Evolutionary conservation across 2,329 filamentous ascomycete genomes (phyloP), one percentile per base, ranked within the genome.

Genomic region (Colletotrichum filicis): DNA sequence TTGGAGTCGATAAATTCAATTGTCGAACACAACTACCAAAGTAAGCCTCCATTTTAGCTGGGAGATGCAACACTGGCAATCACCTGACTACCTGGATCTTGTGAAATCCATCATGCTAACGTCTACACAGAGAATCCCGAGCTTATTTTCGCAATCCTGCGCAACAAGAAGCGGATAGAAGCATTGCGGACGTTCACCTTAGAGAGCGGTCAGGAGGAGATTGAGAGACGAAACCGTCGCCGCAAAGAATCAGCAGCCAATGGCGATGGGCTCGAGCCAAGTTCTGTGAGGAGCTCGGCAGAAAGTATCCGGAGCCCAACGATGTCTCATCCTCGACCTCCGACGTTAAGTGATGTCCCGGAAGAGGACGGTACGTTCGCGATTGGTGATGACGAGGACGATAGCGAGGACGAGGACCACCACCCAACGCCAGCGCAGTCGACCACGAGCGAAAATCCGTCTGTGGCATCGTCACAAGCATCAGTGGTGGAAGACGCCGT

Each of bases 1-100:
- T 87, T 99, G 11, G 95, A 98, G 79, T 95, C 95, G 0, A 92
- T 98, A 79, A 98, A 97, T 80, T 91, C 94, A 2, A 93, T 98
- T 56, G 86, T 98, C 49, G 97, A 98, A 82, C 94, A 98, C 80
- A 93, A 97, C 79, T 97, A 94, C 79, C 88, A 87, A 62, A 91
- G 93, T 95, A 84, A 83, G 91, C 82, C n/a, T 14, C 35, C 8
- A 19, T 49, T 6, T 11, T 49, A 8, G 19, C 8, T 11, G 4
- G 19, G n/a, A 3, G n/a, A n/a, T 49, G 16, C 42, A 22, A 49
- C 3, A 7, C 42, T 49, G 42, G 42, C 42, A 49, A 22, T 22
- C 42, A 11, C 42, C 8, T 49, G 42, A 49, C 19, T 22, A 9
- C 9, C 19, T 19, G 42, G 7, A n/a, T 49, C 42, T 49, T 4